A percentile compares a stretch with the other conserved stretches of the same genome.
phyloP scores from a whole-genome alignment of 2,329 filamentous ascomycete species.

The Tolypocladium sp. region DNA sequence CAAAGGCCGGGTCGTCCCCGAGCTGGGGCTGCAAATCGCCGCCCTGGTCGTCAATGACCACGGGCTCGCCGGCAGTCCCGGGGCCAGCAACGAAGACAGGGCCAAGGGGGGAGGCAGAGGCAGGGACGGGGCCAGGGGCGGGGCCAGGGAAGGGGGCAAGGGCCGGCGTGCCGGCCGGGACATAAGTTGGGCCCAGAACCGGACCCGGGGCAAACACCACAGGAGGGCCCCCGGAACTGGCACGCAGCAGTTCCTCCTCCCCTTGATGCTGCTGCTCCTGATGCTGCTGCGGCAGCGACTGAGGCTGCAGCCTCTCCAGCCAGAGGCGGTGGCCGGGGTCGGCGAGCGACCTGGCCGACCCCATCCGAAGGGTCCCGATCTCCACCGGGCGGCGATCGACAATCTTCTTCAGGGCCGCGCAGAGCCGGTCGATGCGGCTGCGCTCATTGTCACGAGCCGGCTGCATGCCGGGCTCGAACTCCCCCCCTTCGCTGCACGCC shows the following conservation, averaged over 20 bases:
- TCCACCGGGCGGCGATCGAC: neutral
- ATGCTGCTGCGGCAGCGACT: neutral
- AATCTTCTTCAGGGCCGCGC: neutral
- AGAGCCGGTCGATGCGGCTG: neutral
- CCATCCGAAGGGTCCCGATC: accelerated
- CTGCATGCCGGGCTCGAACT: neutral
- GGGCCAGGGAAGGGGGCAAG: neutral
- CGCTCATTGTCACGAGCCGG: neutral
- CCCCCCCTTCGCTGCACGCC: neutral
- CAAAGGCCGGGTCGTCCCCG: too few species aligned
- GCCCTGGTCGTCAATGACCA: neutral
- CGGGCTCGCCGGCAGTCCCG: too few species aligned
- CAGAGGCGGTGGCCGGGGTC: neutral
- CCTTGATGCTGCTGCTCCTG: neutral
- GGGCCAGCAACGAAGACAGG: too few species aligned
- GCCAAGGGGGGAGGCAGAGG: too few species aligned
- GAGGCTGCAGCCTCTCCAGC: neutral
- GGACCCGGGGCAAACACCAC: neutral
- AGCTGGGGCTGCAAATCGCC: neutral
- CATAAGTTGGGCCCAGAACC: too few species aligned
- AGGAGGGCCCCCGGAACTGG: neutral
- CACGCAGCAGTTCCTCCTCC: too few species aligned
- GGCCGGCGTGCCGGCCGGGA: neutral
- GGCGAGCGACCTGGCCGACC: neutral
- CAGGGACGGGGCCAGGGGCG: neutral